phyloP scores from a whole-genome alignment of 768 basidiomycete genomes.

The Suillus spraguei region DNA sequence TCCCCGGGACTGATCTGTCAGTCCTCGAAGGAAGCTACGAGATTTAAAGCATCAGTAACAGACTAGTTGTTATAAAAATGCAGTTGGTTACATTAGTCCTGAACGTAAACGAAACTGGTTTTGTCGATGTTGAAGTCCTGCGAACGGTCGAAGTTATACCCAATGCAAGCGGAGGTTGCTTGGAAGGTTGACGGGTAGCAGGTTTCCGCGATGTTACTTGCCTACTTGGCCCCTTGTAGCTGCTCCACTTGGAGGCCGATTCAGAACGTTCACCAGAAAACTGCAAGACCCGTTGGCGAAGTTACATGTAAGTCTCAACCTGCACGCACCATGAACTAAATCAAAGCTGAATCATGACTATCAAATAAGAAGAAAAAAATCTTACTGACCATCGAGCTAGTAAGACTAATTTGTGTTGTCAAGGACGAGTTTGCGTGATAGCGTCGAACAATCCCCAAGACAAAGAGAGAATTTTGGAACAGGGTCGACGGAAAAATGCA shows the following conservation, averaged over 20 bases:
- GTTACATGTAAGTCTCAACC: not conserved
- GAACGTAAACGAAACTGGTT: not conserved
- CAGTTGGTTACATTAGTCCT: not conserved
- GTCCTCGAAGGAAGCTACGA: not conserved
- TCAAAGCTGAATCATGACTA: not conserved
- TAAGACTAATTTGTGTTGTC: not conserved
- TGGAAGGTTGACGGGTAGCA: not conserved
- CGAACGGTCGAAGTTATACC: not conserved
- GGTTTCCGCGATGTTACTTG: not conserved
- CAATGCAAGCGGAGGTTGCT: not conserved
- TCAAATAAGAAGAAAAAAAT: not conserved
- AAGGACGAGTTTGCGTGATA: not conserved
- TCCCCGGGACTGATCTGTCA: not conserved
- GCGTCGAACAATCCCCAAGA: not conserved
- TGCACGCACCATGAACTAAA: conserved; percentile 1
- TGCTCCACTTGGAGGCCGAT: not conserved
- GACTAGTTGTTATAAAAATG: not conserved
- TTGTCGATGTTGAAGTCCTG: not conserved
- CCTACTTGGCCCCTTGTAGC: no score
- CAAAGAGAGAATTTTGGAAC: not conserved
- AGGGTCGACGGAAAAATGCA: not conserved
- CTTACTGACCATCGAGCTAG: not conserved
- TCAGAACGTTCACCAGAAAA: not conserved
- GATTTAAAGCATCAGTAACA: not conserved
- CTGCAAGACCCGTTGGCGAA: not conserved